Evolutionary conservation across 331 rosid genomes (phyloP), one percentile per base, ranked within the genome.

Genomic region (Arachis monticola): DNA sequence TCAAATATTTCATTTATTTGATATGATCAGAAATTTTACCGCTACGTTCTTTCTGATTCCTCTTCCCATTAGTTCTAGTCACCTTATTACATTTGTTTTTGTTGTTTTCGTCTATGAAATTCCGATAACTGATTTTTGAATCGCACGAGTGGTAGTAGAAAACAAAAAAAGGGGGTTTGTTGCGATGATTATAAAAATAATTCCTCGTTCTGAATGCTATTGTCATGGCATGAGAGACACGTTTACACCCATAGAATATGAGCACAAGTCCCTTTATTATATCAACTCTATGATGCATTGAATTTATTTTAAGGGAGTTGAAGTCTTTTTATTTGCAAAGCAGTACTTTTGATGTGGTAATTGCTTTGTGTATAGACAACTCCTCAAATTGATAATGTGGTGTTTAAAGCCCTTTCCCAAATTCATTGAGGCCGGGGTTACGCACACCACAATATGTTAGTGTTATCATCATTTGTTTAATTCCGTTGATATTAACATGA

Each of bases 171-270:
- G 2, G 6, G 53, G 86, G 76, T 32, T 57, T 80, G 82, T 75
- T 86, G 98, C 91, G 67, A 74, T 91, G 98, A 91, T 91, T 93
- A 88, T 91, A 17, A 93, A 86, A 73, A 75, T 0, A 91, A 89
- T 93, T 93, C 93, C 93, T 91, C 97, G 97, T 93, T 11, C 98
- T 89, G 97, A 93, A 84, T 82, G 97, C 96, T 76, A 80, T 72
- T 9, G 90, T 85, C 86, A 87, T 91, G 77, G 98, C 97, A 85
- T 93, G 98, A 93, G 75, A 93, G 97, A 93, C 97, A 80, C 93
- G 17, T 78, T 61, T 91, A 89, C 98, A 93, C 98, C 98, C 98
- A 91, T 91, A 93, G 98, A 93, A 93, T 91, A 89, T 93, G 98
- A 93, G 96, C 97, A 72, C 17, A 81, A 81, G 0, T 50, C 74